Evolutionary conservation across 768 basidiomycete species (phyloP), one percentile per base, ranked within the genome.

Genomic region (Pulveroboletus sp.): DNA sequence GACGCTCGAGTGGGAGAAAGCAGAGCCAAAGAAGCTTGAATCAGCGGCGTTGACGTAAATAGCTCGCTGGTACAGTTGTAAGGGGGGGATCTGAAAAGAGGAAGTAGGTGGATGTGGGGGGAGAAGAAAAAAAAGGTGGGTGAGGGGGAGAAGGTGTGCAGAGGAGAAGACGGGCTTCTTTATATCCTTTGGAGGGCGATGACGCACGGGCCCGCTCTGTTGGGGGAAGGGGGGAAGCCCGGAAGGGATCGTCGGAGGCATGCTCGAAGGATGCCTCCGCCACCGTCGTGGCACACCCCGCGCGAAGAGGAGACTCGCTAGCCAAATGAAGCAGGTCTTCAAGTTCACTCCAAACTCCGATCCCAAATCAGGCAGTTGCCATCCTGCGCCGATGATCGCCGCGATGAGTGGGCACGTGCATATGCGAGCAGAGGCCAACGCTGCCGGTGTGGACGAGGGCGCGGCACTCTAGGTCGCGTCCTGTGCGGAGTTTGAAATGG

Each of bases 131-230:
- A 50, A 46, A 42, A 21, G 4, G 21, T 31, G 38, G 43, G 52
- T 44, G 11, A 14, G 45, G 43, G 27, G 39, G 39, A 21, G 39
- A 55, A 56, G 51, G 24, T 37, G 43, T 49, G 44, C 47, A 18
- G 49, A 40, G 39, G 52, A 41, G 42, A 37, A 48, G 54, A 43
- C 5, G 43, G 48, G 54, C 32, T 47, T 43, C 51, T 57, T 63
- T 65, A 67, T 67, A 67, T 58, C 49, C 49, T 32, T 53, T 45
- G 47, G 27, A 13, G 55, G 50, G 39, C 26, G 31, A 55, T 53
- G 61, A 61, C 63, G 66, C 66, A 67, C 66, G 61, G 59, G 53
- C 68, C 67, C 50, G 0, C 13, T 51, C 55, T 45, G 31, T 37
- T 52, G 33, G 47, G 53, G 55, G 64, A 56, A 68, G 50, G 53